Evolutionary conservation across 768 basidiomycete genomes (phyloP).

Genomic region (Tulasnella sp.): DNA sequence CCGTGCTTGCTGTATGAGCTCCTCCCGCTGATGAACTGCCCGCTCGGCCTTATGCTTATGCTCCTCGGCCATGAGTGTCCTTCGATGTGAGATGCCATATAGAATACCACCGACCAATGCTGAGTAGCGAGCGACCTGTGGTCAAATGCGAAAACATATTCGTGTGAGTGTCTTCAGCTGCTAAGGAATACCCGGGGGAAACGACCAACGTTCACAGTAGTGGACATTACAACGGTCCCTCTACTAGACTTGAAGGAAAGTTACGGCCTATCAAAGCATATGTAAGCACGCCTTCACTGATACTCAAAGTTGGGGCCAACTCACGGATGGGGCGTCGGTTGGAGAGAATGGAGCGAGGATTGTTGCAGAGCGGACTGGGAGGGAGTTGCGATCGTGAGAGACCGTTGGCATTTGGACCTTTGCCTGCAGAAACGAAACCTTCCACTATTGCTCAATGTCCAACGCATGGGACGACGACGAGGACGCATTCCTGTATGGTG

Average conservation of each 20-base stretch:
- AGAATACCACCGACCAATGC: constrained; percentile 76
- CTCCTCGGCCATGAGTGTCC: constrained; percentile 73
- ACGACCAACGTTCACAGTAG: constrained; percentile 12
- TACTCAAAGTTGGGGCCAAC: no score
- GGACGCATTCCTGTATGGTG: constrained; percentile 69
- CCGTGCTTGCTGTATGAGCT: constrained; percentile 75
- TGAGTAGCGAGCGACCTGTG: constrained; percentile 86
- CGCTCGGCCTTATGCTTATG: constrained; percentile 65
- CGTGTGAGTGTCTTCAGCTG: neutral
- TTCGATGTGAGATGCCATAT: constrained; percentile 88
- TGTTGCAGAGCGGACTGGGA: no score
- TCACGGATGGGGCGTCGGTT: neutral
- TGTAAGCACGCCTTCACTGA: no score
- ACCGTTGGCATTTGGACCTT: no score
- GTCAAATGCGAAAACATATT: constrained; percentile 3
- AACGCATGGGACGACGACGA: constrained; percentile 44
- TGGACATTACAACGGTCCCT: constrained; percentile 6
- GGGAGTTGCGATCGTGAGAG: no score
- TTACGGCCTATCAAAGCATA: neutral
- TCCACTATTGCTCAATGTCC: constrained; percentile 2
- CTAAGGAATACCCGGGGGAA: no score
- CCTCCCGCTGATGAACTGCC: constrained; percentile 60
- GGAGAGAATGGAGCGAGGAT: no score
- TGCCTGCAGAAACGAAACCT: no score
- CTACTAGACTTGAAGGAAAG: neutral